A percentile compares a stretch with the other conserved stretches of the same genome.
phyloP scores from a whole-genome alignment of 148 eudicot genomes.

The Suaeda aralocaspica region DNA sequence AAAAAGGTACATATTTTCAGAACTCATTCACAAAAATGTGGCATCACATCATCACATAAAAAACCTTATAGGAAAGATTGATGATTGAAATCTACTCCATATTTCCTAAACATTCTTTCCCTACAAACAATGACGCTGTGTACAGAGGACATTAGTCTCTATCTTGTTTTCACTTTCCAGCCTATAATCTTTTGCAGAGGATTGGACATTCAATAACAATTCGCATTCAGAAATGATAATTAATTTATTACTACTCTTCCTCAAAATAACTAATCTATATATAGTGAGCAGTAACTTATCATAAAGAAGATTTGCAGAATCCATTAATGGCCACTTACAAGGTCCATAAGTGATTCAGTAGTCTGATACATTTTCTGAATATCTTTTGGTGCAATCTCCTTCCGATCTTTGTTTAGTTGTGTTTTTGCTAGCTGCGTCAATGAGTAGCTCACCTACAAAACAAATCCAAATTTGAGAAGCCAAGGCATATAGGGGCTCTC shows the following conservation, averaged over 20 bases:
- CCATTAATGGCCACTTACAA: slow-evolving; percentile 36
- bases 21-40: not conserved
- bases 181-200: not conserved
- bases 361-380: slow-evolving; percentile 67
- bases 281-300: not conserved
- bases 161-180: not conserved
- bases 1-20: not conserved
- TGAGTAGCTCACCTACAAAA: slow-evolving; percentile 90
- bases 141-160: not conserved
- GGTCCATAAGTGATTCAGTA: slow-evolving; percentile 68
- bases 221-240: not conserved
- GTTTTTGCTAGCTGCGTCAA: slow-evolving; percentile 88
- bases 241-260: not conserved
- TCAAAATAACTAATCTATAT: not conserved
- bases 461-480: slow-evolving; percentile 19
- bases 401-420: slow-evolving; percentile 81
- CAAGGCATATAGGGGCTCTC: slow-evolving; percentile 1
- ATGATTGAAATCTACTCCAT: too few relatives aligned
- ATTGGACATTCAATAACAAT: not conserved
- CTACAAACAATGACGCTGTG: not conserved
- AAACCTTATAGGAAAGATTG: not conserved
- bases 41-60: too few relatives aligned
- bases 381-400: slow-evolving; percentile 85
- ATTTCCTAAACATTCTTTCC: not conserved
- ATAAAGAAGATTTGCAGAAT: not conserved